Evolutionary conservation across 2,329 filamentous ascomycete genomes (phyloP), one percentile per base, ranked within the genome.

Genomic region (Aspergillus piperis): DNA sequence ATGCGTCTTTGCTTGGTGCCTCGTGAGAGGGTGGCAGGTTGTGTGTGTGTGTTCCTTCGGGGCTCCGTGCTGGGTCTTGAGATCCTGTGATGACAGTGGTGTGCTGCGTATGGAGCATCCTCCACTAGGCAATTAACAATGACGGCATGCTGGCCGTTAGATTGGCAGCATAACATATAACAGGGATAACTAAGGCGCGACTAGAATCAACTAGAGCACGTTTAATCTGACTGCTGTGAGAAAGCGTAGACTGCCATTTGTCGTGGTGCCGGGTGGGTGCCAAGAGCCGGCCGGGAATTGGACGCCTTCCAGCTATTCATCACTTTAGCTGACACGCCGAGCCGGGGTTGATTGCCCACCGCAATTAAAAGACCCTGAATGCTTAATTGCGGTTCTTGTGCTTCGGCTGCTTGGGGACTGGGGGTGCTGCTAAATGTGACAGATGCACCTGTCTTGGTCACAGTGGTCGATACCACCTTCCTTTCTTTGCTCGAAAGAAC

Each of bases 331-430:
- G 53, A 55, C 41, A 55, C 53, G 53, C 53, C 47, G 44, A 55
- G 42, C 53, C 39, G 39, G 39, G 41, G 41, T 21, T 42, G 27
- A 17, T 27, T 47, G 53, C 53, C 53, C 53, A 55, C 39, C 25
- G 53, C 39, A 55, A 55, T 55, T 17, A 36, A 55, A 47, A 36
- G 53, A 55, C 53, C 53, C 53, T 55, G 53, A 55, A 55, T 55
- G 53, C 53, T 55, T 55, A 44, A 36, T 36, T 55, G 30, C 53
- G 15, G 15, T 30, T 54, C 27, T 44, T 21, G 19, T 49, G 19
- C n/a, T 27, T 15, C 23, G 17, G 47, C 27, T 50, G 27, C 19
- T 17, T 49, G 8, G 19, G 32, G 32, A 36, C 32, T 36, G 11
- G 32, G 32, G 32, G 32, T 13, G 32, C 32, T 36, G 32, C 32